phyloP scores from a whole-genome alignment of 768 basidiomycete genomes.

The Cubamyces lactineus region DNA sequence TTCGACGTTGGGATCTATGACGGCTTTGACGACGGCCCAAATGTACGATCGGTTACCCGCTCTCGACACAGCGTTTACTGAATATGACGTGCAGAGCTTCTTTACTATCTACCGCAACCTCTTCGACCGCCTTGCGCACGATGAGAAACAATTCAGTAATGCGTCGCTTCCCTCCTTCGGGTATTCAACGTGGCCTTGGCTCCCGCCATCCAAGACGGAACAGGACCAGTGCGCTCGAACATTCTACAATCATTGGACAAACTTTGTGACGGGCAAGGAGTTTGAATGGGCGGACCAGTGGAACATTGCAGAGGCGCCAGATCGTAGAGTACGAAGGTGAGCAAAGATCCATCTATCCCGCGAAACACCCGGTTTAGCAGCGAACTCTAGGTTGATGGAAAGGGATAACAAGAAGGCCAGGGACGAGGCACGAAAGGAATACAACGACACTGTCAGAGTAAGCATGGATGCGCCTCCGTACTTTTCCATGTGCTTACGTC shows the following conservation, averaged over 20 bases:
- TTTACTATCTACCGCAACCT: constrained; percentile 88
- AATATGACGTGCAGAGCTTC: constrained; percentile 65
- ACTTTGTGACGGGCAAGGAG: constrained; percentile 85
- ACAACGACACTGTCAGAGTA: constrained; percentile 89
- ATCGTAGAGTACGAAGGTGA: constrained; percentile 79
- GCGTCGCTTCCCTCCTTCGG: constrained; percentile 85
- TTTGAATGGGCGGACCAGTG: constrained; percentile 89
- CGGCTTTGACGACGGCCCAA: constrained; percentile 62
- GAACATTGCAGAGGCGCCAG: constrained; percentile 83
- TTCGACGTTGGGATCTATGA: constrained; percentile 74
- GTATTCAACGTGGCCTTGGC: constrained; percentile 74
- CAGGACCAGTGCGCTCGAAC: constrained; percentile 56
- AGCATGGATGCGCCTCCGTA: constrained; percentile 31
- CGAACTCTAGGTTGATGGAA: constrained; percentile 74
- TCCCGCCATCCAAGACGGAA: constrained; percentile 47
- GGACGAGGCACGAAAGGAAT: constrained; percentile 86
- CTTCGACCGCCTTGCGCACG: constrained; percentile 79
- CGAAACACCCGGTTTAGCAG: constrained; percentile 3
- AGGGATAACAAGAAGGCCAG: constrained; percentile 93
- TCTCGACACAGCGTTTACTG: not conserved
- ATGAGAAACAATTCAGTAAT: constrained; percentile 63
- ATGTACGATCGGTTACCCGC: constrained; percentile 44
- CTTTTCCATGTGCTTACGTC: constrained; percentile 1
- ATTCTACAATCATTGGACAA: constrained; percentile 88
- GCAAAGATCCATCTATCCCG: constrained; percentile 15